Conservation (phyloP, 768 basidiomycete species). For the Rhodotorula kratochvilovae region DNA sequence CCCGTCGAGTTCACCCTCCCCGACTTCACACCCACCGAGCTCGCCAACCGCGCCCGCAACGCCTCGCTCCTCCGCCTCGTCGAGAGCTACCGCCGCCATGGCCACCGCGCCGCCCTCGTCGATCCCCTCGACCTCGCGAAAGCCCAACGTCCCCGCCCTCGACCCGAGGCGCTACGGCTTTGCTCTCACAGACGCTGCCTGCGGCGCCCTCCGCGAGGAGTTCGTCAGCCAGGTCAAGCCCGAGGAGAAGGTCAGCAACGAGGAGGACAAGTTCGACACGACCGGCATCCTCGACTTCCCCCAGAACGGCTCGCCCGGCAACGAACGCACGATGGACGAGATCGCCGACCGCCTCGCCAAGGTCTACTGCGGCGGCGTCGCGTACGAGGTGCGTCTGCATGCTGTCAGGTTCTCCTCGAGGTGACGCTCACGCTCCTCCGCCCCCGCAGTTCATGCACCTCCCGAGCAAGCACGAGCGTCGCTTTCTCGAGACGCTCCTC, state of each 20-base stretch:
- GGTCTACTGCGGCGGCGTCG: slow-evolving; percentile 78
- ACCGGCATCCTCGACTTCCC: slow-evolving; percentile 37
- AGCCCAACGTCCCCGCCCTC: slow-evolving; percentile 48
- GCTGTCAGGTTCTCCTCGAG: neutral
- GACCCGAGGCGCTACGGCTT: slow-evolving; percentile 63
- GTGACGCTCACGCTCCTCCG: neutral
- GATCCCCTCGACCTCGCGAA: slow-evolving; percentile 84
- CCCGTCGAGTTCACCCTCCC: slow-evolving; percentile 20
- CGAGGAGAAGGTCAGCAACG: neutral
- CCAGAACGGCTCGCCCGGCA: slow-evolving; percentile 45
- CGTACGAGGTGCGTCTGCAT: slow-evolving; percentile 67
- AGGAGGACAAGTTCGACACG: slow-evolving; percentile 15
- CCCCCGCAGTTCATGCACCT: slow-evolving; percentile 54
- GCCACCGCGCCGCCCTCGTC: slow-evolving; percentile 76
- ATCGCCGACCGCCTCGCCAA: slow-evolving; percentile 66
- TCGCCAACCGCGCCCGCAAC: slow-evolving; percentile 65
- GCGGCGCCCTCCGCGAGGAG: slow-evolving; percentile 68
- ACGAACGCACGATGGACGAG: slow-evolving; percentile 58
- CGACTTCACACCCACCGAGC: slow-evolving; percentile 55
- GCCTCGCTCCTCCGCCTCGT: slow-evolving; percentile 80
- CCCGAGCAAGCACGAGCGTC: slow-evolving; percentile 72
- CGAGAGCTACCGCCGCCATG: slow-evolving; percentile 67
- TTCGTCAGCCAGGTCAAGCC: slow-evolving; percentile 3
- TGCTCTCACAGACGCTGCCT: slow-evolving; percentile 56
- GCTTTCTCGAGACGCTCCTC: slow-evolving; percentile 82